Percentiles rank a stretch among this genome's conserved stretches.
Evolutionary conservation across 345 rosid genomes (phyloP).

Genomic region (Erodium maritimum): DNA sequence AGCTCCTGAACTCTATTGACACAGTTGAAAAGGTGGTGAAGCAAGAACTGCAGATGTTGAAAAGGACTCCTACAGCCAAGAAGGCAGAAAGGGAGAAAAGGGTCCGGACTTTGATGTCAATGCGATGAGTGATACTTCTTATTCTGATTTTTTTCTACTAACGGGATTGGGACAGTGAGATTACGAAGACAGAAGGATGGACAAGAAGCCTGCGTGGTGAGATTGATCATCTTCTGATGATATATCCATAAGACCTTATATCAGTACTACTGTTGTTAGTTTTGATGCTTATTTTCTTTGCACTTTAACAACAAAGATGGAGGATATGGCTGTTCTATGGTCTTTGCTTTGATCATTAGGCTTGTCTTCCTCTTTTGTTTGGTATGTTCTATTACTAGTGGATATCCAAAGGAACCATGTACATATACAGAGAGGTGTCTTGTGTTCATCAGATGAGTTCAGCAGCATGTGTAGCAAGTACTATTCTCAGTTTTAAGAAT

Average conservation of each 20-base stretch:
- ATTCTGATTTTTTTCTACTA: not conserved
- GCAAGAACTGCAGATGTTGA: constrained; percentile 56
- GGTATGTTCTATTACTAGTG: not conserved
- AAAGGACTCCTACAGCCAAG: constrained; percentile 60
- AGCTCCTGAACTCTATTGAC: constrained; percentile 68
- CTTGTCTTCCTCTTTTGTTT: not conserved
- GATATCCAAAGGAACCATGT: not conserved
- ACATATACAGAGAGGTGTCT: not conserved
- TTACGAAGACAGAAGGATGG: not conserved
- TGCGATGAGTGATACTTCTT: constrained; percentile 28
- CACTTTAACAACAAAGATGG: not conserved
- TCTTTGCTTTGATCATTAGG: too few species aligned
- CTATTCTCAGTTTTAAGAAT: not conserved
- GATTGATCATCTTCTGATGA: not conserved
- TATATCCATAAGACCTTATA: not conserved
- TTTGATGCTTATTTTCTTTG: not conserved
- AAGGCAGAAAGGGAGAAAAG: constrained; percentile 48
- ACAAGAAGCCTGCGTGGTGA: not conserved
- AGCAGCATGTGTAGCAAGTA: not conserved
- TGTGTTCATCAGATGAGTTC: not conserved
- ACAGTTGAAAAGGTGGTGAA: constrained; percentile 56
- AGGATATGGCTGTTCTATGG: not conserved
- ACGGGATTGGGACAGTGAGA: not conserved
- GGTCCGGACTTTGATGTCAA: constrained; percentile 63
- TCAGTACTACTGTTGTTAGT: not conserved